A percentile compares a stretch with the other conserved stretches of the same genome.
Evolutionary conservation across 352 stramenopile genomes (phyloP).

Genomic region (Thraustochytrium striatum): DNA sequence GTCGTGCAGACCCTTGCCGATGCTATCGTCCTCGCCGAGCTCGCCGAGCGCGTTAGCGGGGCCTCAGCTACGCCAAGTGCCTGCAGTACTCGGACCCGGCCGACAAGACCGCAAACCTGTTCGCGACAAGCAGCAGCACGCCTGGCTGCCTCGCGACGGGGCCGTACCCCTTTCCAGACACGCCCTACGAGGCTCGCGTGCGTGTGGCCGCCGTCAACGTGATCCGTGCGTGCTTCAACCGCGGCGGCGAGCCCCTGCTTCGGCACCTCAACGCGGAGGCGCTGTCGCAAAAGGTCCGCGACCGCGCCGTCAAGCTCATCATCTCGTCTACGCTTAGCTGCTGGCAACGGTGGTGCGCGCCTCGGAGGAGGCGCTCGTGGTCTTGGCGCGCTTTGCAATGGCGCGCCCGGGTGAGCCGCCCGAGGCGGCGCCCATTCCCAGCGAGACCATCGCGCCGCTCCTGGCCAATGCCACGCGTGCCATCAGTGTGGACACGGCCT

Average conservation of each 20-base stretch:
- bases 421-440: neutral
- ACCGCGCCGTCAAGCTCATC: conserved; percentile 34
- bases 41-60: neutral
- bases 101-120: neutral
- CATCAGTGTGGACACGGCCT: neutral
- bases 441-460: neutral
- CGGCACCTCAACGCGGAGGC: neutral
- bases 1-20: conserved; percentile 33
- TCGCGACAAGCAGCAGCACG: conserved; percentile 5
- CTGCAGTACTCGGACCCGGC: neutral
- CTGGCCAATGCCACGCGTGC: neutral
- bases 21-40: conserved; percentile 26
- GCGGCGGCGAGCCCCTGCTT: neutral
- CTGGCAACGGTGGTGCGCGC: conserved; percentile 14
- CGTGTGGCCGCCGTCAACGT: conserved; percentile 20
- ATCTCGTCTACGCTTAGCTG: conserved; percentile 34
- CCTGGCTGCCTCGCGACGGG: conserved; percentile 2
- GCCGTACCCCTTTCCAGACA: conserved; percentile 29
- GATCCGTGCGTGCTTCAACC: neutral
- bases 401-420: neutral
- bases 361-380: neutral
- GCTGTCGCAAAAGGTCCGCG: neutral
- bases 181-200: neutral
- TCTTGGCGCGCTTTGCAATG: neutral
- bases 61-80: conserved; percentile 12